Evolutionary conservation across 1,284 basidiomycete genomes (phyloP), one percentile per base, ranked within the genome.

Genomic region (Austroboletus novae-zelandiae): DNA sequence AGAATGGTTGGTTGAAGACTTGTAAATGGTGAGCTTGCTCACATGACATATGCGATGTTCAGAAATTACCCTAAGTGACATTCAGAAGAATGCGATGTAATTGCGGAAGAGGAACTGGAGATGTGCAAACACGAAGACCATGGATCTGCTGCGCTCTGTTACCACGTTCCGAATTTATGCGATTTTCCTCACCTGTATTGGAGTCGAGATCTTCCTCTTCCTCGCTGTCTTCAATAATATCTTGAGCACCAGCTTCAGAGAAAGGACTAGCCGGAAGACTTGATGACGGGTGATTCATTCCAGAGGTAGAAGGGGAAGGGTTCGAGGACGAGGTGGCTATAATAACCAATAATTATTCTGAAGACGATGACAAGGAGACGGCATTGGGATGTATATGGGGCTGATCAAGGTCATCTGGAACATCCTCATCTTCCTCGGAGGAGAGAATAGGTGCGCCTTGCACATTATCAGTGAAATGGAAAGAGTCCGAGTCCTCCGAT

Each of bases 101-200:
- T 41, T 27, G 61, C 27, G 29, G 62, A 51, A 34, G 61, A 30
- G 64, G 49, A 29, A 62, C 53, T 7, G 68, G 57, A 9, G 69
- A 64, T 13, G 80, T 86, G 34, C 73, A 76, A 50, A 86, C 78
- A 50, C 80, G 74, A 55, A 87, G 63, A 4, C 84, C 84, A 42
- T 85, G 83, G 17, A 86, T 77, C 50, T 77, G 75, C 3, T 23
- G 20, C 20, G 68, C 61, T 8, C 72, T 36, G 18, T 27, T 67
- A 23, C 56, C 2, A 23, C 57, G 14, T 57, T 57, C 56, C 0
- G 53, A 43, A 18, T 54, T 42, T 7, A 43, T 29, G 25, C 30
- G 39, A 30, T 40, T 53, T 31, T 47, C 47, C 5, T 45, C 39
- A 8, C 41, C 34, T 3, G 40, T 30, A 8, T 61, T 60, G 20